These are phyloP conservation scores for Cucumis cinereus DNA, from an alignment of 306 rosid species.

Conservation along the genomic window DNA sequence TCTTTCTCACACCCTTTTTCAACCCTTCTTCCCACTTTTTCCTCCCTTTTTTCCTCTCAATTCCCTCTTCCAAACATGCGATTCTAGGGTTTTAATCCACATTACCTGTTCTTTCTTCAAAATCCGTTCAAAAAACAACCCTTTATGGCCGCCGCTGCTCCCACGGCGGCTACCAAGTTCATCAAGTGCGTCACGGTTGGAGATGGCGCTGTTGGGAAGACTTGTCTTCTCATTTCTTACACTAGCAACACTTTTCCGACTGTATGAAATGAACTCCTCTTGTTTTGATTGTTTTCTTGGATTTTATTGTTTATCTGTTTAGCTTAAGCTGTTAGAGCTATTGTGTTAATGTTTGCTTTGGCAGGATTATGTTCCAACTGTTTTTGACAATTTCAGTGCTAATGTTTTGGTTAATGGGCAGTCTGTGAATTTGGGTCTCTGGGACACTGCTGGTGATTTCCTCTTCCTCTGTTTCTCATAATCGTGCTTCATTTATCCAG, in stretches of 20 bases:
- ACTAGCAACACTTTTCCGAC: conserved; percentile 37
- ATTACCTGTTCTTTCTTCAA: background rate
- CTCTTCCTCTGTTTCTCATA: conserved; percentile 3
- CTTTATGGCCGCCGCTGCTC: background rate
- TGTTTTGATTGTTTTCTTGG: background rate
- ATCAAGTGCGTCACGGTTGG: conserved; percentile 33
- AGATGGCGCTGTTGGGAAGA: conserved; percentile 40
- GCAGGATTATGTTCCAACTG: conserved; percentile 54
- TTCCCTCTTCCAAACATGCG: background rate
- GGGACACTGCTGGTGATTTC: conserved; percentile 50
- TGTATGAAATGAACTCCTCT: background rate
- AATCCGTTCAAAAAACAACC: background rate
- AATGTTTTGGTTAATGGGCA: conserved; percentile 35
- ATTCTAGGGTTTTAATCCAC: background rate
- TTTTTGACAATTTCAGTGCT: conserved; percentile 49
- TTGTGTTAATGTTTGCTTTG: background rate
- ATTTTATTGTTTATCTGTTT: background rate
- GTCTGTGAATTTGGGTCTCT: conserved; percentile 41
- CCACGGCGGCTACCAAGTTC: conserved; percentile 19
- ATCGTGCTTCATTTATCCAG: background rate
- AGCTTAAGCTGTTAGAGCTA: no score
- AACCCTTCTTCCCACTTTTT: background rate
- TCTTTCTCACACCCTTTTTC: background rate
- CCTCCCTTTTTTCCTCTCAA: background rate
- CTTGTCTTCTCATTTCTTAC: conserved; percentile 33